phyloP scores from a whole-genome alignment of 352 stramenopile species.

The Detonula confervacea region DNA sequence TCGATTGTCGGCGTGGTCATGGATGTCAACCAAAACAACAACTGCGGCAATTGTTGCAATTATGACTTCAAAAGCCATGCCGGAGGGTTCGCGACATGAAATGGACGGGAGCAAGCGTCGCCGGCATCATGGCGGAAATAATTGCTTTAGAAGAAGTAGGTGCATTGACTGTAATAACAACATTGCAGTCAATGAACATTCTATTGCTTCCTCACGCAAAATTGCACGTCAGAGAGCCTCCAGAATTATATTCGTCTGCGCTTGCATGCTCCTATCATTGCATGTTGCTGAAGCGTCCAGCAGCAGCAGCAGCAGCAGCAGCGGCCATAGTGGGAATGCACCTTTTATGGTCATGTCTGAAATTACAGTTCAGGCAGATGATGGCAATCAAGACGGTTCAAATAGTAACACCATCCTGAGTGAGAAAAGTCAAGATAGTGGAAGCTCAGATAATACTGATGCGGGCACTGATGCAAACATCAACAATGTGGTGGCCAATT shows the following conservation, averaged over 20 bases:
- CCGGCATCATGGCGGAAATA: no score
- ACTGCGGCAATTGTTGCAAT: background rate
- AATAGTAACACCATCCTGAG: background rate
- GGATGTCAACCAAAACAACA: background rate
- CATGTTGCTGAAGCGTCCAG: slow-evolving; percentile 10
- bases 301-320: slow-evolving; percentile 3
- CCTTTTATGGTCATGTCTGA: slow-evolving; percentile 54
- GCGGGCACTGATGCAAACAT: background rate
- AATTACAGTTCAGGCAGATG: slow-evolving; percentile 22
- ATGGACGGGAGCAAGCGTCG: no score
- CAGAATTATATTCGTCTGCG: background rate
- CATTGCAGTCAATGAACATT: background rate
- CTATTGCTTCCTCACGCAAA: no score
- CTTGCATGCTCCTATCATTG: background rate
- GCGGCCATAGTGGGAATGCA: slow-evolving; percentile 11
- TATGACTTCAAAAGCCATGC: background rate
- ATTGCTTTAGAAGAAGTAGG: background rate
- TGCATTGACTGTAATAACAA: background rate
- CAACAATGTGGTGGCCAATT: background rate
- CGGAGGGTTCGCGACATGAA: background rate
- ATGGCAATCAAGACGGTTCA: background rate
- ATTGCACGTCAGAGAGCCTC: background rate
- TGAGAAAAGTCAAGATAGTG: background rate
- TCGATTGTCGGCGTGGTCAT: no score
- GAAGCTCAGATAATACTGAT: background rate